These are phyloP conservation scores for Fusarium graminum DNA, from an alignment of 2,329 filamentous ascomycete species.

Conservation along the genomic window DNA sequence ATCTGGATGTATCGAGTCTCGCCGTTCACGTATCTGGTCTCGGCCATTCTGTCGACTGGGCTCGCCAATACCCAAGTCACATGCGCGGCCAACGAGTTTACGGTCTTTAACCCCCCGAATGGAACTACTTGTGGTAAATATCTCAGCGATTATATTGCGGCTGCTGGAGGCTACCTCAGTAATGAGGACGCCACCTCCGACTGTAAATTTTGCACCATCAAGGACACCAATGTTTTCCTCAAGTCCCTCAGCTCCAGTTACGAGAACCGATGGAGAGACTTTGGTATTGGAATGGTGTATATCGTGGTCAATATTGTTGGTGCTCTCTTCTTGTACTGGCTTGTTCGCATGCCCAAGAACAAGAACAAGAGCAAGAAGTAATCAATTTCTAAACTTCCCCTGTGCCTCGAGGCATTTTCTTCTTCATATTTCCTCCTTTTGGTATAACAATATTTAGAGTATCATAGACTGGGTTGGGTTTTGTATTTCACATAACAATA, in stretches of 20 bases:
- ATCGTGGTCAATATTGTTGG: constrained; percentile 65
- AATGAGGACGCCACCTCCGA: constrained; percentile 64
- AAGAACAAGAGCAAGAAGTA: constrained; percentile 45
- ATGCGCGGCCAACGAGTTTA: constrained; percentile 75
- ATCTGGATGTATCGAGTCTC: constrained; percentile 78
- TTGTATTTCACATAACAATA: constrained; percentile 16
- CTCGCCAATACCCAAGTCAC: constrained; percentile 47
- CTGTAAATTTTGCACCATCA: constrained; percentile 63
- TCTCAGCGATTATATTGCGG: constrained; percentile 60
- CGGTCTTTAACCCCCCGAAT: constrained; percentile 70
- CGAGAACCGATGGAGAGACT: constrained; percentile 68
- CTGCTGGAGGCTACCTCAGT: constrained; percentile 62
- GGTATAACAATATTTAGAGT: constrained; percentile 1
- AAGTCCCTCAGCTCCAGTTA: constrained; percentile 60
- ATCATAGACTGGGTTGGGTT: constrained; percentile 22
- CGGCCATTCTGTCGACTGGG: constrained; percentile 47
- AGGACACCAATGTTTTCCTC: constrained; percentile 58
- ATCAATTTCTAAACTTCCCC: neutral
- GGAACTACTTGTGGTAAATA: constrained; percentile 69
- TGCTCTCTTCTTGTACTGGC: constrained; percentile 65
- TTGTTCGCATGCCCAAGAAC: constrained; percentile 58
- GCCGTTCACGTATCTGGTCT: constrained; percentile 61
- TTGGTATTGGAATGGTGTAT: constrained; percentile 68
- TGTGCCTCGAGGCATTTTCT: neutral
- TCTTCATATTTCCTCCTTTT: constrained; percentile 21